Conservation (phyloP, 495 filamentous ascomycete genomes). For the Aspergillus sclerotioniger region DNA sequence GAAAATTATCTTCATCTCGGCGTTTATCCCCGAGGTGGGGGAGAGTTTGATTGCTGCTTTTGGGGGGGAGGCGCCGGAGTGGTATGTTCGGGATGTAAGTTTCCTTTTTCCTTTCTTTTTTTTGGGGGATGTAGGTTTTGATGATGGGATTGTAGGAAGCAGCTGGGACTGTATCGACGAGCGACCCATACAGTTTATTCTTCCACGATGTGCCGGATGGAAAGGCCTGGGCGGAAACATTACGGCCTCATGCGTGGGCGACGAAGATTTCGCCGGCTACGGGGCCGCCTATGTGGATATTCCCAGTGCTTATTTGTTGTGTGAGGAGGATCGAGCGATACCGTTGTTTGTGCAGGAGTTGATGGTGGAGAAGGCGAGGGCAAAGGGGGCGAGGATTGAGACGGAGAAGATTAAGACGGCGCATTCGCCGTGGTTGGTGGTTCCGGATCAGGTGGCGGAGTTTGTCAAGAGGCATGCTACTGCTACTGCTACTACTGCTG, state of each 20-base stretch:
- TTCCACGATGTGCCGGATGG: conserved; percentile 42
- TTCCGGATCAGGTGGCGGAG: conserved; percentile 22
- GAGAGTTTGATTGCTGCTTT: conserved; percentile 36
- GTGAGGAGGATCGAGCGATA: conserved; percentile 36
- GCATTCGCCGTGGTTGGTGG: conserved; percentile 36
- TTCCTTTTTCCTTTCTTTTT: not conserved
- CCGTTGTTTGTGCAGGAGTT: conserved; percentile 38
- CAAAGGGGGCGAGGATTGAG: conserved; percentile 26
- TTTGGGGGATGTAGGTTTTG: too few relatives aligned
- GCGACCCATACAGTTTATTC: conserved; percentile 30
- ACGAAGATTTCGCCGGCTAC: conserved; percentile 35
- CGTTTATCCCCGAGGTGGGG: conserved; percentile 38
- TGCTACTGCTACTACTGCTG: too few relatives aligned
- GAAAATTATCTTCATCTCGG: conserved; percentile 43
- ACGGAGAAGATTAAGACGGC: conserved; percentile 31
- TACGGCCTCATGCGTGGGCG: conserved; percentile 33
- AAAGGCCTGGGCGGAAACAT: conserved; percentile 27
- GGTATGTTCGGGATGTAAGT: conserved; percentile 39
- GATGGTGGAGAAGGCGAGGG: conserved; percentile 34
- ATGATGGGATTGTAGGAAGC: conserved; percentile 13
- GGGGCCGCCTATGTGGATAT: conserved; percentile 29
- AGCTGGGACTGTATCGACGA: conserved; percentile 28
- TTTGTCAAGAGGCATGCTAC: conserved; percentile 25
- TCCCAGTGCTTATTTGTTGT: conserved; percentile 33
- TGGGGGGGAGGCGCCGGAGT: conserved; percentile 33